Base-by-base conservation (phyloP, 805 yeast species). In the Lipomyces sp. region DNA sequence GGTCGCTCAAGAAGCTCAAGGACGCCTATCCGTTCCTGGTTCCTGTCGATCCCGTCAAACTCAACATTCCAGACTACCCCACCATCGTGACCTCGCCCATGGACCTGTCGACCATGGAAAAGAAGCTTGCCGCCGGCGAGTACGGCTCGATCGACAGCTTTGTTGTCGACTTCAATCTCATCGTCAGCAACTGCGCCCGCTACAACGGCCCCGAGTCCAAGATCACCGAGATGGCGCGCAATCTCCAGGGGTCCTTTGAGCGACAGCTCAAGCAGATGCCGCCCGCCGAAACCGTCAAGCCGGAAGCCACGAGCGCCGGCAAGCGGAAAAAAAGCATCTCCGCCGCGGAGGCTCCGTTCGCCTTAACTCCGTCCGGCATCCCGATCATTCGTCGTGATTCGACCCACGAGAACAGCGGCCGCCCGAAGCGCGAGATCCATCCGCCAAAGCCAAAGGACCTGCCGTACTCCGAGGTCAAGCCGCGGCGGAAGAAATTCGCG, bases 361-460 rank as follows among this genome's bases (percentile, higher is more conserved):
- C 72, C 29, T 57, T 71, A 33, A 69, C 67, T 42, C 65, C 70
- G 1, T 65, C 74, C 38, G 84, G 81, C 14, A 74, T 79, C 19
- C 86, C 85, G 10, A 71, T 71, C n/a, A 77, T 84, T 16, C 78
- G 95, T 66, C 77, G 91, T 51, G 95, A 88, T 54, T 80, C 84
- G 29, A 81, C 83, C 22, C 64, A 37, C 18, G 58, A 51, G 33
- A 29, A 34, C 21, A 41, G 46, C 33, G 86, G 82, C 45, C 77
- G 98, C 60, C 98, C 98, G 34, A 91, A 91, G 69, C 80, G 98
- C 60, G 93, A 88, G 60, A 88, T 93, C 42, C 97, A 90, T 67
- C 98, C 98, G 2, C 98, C 98, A 47, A 84, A 86, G 65, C 86
- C 96, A 29, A 87, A 87, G 65, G 97, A 93, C 66, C 80, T 90